Conservation (phyloP, 2,329 filamentous ascomycete genomes). For the Trichophyton verrucosum region DNA sequence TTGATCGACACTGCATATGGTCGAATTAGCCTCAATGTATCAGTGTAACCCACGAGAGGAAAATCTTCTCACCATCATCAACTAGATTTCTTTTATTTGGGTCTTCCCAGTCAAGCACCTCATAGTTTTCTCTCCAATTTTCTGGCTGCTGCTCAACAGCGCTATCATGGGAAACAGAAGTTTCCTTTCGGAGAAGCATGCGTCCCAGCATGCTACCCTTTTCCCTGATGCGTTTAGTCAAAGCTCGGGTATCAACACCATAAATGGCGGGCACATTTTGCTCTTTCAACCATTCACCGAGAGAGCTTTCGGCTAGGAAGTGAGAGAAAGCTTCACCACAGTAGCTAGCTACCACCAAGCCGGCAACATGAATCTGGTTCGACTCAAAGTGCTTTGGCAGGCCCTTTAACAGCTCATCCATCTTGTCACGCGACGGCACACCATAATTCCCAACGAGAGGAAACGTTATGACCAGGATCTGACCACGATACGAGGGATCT, state of each 20-base stretch:
- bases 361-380: slow-evolving; percentile 82
- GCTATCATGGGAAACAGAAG: slow-evolving; percentile 19
- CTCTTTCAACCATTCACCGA: slow-evolving; percentile 93
- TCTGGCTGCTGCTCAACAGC: slow-evolving; percentile 31
- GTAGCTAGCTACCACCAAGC: slow-evolving; percentile 81
- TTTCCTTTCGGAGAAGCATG: slow-evolving; percentile 59
- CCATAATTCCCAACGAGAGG: slow-evolving; percentile 95
- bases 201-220: slow-evolving; percentile 94
- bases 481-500: slow-evolving; percentile 76
- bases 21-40: not conserved
- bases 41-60: not conserved
- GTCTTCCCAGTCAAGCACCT: slow-evolving; percentile 75
- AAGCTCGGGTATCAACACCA: slow-evolving; percentile 80
- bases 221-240: slow-evolving; percentile 89
- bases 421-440: slow-evolving; percentile 72
- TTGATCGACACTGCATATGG: slow-evolving; percentile 67
- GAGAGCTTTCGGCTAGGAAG: slow-evolving; percentile 76
- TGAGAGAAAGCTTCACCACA: slow-evolving; percentile 92
- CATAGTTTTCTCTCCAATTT: slow-evolving; percentile 50
- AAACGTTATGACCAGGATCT: slow-evolving; percentile 94
- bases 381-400: slow-evolving; percentile 91
- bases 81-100: slow-evolving; percentile 90
- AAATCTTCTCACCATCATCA: slow-evolving; percentile 65
- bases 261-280: slow-evolving; percentile 89
- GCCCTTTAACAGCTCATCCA: slow-evolving; percentile 73